phyloP scores from a whole-genome alignment of 257 asterid genomes.

The Leonotis leonurus region DNA sequence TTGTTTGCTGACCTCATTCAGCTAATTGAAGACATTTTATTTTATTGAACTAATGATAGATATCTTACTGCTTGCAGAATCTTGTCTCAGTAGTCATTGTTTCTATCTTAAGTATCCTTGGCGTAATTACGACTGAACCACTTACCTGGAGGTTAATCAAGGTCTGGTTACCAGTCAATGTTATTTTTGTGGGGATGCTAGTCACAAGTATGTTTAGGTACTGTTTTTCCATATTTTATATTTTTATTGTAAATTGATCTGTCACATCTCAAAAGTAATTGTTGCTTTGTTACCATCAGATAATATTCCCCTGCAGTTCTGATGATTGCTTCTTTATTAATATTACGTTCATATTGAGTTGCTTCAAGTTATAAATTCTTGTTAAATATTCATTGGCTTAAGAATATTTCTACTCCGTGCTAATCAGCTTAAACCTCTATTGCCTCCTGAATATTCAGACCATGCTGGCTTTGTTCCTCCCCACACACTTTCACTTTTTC shows the following conservation, averaged over 20 bases:
- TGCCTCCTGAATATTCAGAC: neutral
- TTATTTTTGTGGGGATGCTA: constrained; percentile 96
- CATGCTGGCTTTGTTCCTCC: neutral
- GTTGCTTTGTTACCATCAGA: neutral
- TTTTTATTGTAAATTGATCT: neutral
- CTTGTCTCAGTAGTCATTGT: constrained; percentile 70
- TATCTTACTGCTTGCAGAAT: constrained; percentile 52
- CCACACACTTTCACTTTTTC: neutral
- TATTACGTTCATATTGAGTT: neutral
- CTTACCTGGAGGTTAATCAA: constrained; percentile 81
- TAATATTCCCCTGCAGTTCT: neutral
- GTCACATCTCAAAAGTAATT: neutral
- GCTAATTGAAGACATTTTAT: constrained; percentile 10
- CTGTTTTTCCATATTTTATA: constrained; percentile 10
- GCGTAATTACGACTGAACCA: constrained; percentile 74
- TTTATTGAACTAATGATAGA: constrained; percentile 6
- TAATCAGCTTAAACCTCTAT: neutral
- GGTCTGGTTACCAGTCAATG: constrained; percentile 94
- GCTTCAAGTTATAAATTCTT: neutral
- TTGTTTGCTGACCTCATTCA: neutral
- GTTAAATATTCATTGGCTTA: neutral
- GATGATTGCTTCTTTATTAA: neutral
- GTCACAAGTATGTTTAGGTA: constrained; percentile 98
- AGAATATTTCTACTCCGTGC: neutral
- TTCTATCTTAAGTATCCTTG: constrained; percentile 51